Base-by-base conservation (phyloP, 2,329 filamentous ascomycete genomes). In the Lomentospora prolificans region DNA sequence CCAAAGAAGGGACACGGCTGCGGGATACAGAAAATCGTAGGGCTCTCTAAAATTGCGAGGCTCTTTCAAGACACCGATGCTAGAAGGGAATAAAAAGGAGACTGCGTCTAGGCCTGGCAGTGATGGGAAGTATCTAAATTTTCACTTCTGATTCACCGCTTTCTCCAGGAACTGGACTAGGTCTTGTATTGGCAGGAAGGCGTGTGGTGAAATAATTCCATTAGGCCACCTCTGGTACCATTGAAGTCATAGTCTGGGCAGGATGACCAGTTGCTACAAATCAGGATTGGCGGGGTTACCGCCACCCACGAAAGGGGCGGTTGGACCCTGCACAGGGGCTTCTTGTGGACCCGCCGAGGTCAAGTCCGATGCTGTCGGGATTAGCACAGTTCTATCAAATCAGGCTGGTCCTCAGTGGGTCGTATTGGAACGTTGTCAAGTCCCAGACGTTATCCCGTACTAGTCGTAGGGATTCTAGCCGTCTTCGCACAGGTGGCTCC, bases 211-310 rank as follows among this genome's bases (percentile, higher is more conserved):
- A n/a, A 8, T 22, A 54, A 17, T n/a, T 39, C 39, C 36, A 44
- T 54, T 54, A 54, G 33, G 39, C 36, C 33, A 48, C 27, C 12
- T 48, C 27, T 27, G 28, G 17, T 50, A 12, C 24, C 28, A 50
- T 51, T 55, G 53, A 55, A 31, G 53, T 55, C 53, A 55, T 55
- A 17, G 44, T 31, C n/a, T 50, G 31, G 50, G 28, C 27, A 36
- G 50, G 6, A 44, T 53, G 19, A 17, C 24, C 53, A 51, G 44
- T 50, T 46, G 6, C 44, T 55, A 51, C 53, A 55, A 51, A 55
- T 55, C 36, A 33, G 53, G 53, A 55, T 50, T 55, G 53, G 53
- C 53, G 53, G 53, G 53, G 53, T 55, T 55, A 36, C 53, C 53
- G 53, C 53, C 53, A 55, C 46, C 30, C 44, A 55, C 53, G 44